phyloP scores from a whole-genome alignment of 2,329 filamentous ascomycete genomes.

The Fusarium sp. region DNA sequence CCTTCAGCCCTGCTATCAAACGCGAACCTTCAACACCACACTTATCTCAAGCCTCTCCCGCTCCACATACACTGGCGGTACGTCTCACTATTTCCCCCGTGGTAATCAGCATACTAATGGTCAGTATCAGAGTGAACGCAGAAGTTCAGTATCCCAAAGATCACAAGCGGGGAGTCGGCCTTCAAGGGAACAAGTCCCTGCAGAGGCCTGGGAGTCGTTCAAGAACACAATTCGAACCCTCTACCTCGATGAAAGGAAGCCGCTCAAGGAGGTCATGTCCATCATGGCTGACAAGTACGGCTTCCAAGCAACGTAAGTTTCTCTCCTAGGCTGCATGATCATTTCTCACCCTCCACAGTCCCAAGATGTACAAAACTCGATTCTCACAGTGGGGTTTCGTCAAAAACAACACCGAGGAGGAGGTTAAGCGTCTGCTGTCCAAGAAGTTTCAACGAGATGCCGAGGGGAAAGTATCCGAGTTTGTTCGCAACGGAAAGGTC shows the following conservation, averaged over 20 bases:
- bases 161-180: conserved; percentile 48
- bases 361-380: conserved; percentile 64
- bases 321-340: not conserved
- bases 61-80: conserved; percentile 42
- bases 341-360: conserved; percentile 46
- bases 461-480: conserved; percentile 61
- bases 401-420: conserved; percentile 63
- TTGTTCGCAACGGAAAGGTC: conserved; percentile 60
- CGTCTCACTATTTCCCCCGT: conserved; percentile 16
- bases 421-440: conserved; percentile 59
- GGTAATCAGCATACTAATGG: conserved; percentile 13
- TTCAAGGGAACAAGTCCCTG: conserved; percentile 55
- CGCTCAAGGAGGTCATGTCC: conserved; percentile 61
- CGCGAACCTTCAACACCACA: conserved; percentile 46
- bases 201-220: conserved; percentile 57
- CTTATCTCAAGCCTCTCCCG: conserved; percentile 38
- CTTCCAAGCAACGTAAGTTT: conserved; percentile 59
- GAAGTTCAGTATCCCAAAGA: conserved; percentile 44
- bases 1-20: conserved; percentile 43
- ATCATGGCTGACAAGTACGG: conserved; percentile 59
- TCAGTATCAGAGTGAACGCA: conserved; percentile 40
- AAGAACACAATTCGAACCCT: conserved; percentile 56
- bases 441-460: conserved; percentile 62
- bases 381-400: conserved; percentile 64
- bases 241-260: conserved; percentile 59